Evolutionary conservation across 2,329 filamentous ascomycete genomes (phyloP).

Genomic region (Epicoccum sorghinum): DNA sequence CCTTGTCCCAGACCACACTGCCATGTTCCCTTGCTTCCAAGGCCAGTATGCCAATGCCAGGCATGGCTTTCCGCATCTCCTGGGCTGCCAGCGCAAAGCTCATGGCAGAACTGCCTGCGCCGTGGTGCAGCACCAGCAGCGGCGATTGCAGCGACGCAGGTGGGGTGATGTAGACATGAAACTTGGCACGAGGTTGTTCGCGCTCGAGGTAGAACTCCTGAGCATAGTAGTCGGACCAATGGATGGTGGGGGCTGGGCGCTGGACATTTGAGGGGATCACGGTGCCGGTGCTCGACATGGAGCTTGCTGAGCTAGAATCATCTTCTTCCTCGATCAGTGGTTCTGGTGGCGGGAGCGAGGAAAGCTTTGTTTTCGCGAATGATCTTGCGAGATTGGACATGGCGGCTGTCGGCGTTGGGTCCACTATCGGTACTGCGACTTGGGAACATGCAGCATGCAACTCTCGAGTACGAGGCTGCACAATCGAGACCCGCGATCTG

Average conservation of each 20-base stretch:
- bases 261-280: conserved; percentile 78
- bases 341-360: conserved; percentile 63
- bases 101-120: conserved; percentile 88
- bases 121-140: conserved; percentile 92
- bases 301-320: conserved; percentile 66
- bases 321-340: conserved; percentile 56
- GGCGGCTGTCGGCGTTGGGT: background rate
- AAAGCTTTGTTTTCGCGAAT: conserved; percentile 78
- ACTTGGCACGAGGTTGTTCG: conserved; percentile 58
- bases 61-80: conserved; percentile 77
- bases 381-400: conserved; percentile 85
- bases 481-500: background rate
- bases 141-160: conserved; percentile 71
- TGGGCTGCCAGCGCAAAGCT: conserved; percentile 84
- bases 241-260: conserved; percentile 65
- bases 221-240: conserved; percentile 91
- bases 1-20: conserved; percentile 57
- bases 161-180: conserved; percentile 88
- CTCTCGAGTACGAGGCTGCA: background rate
- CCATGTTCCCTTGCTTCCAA: conserved; percentile 89
- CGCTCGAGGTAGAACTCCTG: conserved; percentile 78
- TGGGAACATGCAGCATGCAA: background rate
- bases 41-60: conserved; percentile 81
- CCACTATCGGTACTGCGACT: background rate
- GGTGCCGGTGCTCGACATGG: conserved; percentile 92